phyloP scores from a whole-genome alignment of 2,329 filamentous ascomycete species.

The Lachnellula suecica region DNA sequence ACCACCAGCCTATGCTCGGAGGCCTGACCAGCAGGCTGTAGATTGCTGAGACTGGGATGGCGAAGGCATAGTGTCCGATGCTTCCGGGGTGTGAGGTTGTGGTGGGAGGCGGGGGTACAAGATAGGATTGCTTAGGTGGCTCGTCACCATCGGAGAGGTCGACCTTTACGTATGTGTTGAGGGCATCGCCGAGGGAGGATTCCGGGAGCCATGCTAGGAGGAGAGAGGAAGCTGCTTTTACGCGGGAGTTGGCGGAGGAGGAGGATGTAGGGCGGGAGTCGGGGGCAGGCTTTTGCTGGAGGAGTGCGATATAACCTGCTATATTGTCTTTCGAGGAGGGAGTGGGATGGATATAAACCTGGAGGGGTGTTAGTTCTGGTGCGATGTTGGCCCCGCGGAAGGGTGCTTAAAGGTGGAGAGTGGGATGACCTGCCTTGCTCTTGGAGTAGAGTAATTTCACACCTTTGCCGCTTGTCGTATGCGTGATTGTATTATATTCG shows the following conservation, averaged over 20 bases:
- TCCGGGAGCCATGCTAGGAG: conserved; percentile 94
- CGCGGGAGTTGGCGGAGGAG: conserved; percentile 40
- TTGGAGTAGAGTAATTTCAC: conserved; percentile 95
- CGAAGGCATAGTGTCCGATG: conserved; percentile 83
- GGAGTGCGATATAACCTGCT: conserved; percentile 84
- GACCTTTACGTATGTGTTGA: conserved; percentile 91
- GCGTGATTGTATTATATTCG: conserved; percentile 91
- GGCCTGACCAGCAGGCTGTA: conserved; percentile 89
- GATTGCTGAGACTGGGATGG: conserved; percentile 83
- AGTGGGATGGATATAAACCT: conserved; percentile 96
- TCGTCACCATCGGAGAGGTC: conserved; percentile 81
- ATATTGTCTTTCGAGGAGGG: conserved; percentile 96
- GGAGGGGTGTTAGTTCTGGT: conserved; percentile 24
- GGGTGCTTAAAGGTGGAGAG: too few species aligned
- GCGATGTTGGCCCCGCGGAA: not conserved
- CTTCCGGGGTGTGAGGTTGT: conserved; percentile 72
- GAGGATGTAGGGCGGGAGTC: conserved; percentile 29
- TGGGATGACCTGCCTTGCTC: conserved; percentile 69
- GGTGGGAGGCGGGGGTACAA: conserved; percentile 88
- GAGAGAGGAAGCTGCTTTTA: conserved; percentile 65
- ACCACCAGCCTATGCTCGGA: conserved; percentile 97
- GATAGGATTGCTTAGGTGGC: conserved; percentile 80
- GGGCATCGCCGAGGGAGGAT: conserved; percentile 78
- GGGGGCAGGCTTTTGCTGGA: conserved; percentile 75
- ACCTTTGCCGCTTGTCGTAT: conserved; percentile 72